Conservation (phyloP, 1,284 basidiomycete species). For the Cryptococcus wingfieldii region DNA sequence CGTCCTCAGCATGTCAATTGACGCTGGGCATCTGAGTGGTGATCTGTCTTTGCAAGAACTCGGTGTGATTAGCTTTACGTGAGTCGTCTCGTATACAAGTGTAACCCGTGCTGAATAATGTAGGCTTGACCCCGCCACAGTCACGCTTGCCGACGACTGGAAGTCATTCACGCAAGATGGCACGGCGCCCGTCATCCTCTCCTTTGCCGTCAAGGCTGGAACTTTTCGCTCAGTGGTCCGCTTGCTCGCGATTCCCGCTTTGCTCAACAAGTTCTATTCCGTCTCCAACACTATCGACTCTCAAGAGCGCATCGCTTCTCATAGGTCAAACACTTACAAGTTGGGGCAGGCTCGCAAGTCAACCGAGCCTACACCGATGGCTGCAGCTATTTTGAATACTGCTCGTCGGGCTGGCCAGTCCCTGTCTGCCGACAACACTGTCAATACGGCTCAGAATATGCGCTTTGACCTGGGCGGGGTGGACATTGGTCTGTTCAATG, state of each 20-base stretch:
- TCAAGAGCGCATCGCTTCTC: conserved; percentile 52
- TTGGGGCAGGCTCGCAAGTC: conserved; percentile 60
- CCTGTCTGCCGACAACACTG: conserved; percentile 50
- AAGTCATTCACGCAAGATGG: conserved; percentile 54
- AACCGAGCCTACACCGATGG: conserved; percentile 63
- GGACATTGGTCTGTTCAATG: conserved; percentile 41
- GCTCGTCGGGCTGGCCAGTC: conserved; percentile 55
- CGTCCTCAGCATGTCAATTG: conserved; percentile 70
- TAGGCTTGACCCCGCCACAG: conserved; percentile 71
- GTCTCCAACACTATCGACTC: conserved; percentile 58
- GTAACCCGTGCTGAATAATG: not conserved
- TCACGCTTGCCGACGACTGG: conserved; percentile 81
- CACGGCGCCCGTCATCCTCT: conserved; percentile 63
- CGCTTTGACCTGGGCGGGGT: conserved; percentile 39
- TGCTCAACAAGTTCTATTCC: conserved; percentile 40
- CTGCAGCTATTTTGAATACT: conserved; percentile 72
- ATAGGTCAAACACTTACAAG: conserved; percentile 64
- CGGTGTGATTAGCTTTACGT: conserved; percentile 73
- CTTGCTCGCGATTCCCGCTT: conserved; percentile 51
- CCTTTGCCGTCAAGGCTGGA: conserved; percentile 69
- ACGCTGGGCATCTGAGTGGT: conserved; percentile 65
- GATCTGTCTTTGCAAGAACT: conserved; percentile 72
- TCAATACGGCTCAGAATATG: conserved; percentile 41
- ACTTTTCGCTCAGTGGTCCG: conserved; percentile 67
- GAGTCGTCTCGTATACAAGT: conserved; percentile 28